Conservation (phyloP, 2,329 filamentous ascomycete genomes). For the Fusarium incarnatum region DNA sequence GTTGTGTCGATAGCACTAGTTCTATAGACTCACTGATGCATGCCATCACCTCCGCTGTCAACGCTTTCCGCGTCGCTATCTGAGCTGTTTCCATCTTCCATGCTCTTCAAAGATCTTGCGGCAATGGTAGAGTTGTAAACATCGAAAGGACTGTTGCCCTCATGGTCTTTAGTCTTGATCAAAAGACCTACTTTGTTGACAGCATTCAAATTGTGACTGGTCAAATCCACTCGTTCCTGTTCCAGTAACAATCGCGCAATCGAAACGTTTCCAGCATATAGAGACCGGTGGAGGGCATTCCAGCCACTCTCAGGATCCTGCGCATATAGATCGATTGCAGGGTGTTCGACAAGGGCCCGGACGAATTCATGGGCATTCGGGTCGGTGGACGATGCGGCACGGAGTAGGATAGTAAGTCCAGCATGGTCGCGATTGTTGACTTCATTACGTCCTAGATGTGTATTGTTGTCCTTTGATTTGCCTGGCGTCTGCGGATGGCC, state of each 20-base stretch:
- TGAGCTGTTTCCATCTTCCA: conserved; percentile 59
- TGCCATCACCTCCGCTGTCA: conserved; percentile 53
- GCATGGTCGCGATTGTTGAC: conserved; percentile 86
- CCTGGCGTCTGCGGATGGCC: conserved; percentile 59
- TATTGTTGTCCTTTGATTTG: conserved; percentile 58
- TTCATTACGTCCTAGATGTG: conserved; percentile 68
- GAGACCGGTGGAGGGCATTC: conserved; percentile 91
- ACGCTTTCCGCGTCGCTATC: conserved; percentile 69
- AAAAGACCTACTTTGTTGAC: conserved; percentile 76
- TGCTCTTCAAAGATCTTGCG: conserved; percentile 72
- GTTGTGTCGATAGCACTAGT: conserved; percentile 16
- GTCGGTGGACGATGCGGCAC: conserved; percentile 81
- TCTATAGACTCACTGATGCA: conserved; percentile 47
- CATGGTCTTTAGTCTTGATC: conserved; percentile 95
- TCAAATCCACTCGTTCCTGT: conserved; percentile 76
- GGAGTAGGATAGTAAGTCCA: conserved; percentile 86
- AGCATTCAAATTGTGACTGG: conserved; percentile 68
- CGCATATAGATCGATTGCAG: conserved; percentile 83
- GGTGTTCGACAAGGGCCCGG: conserved; percentile 81
- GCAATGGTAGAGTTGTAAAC: conserved; percentile 90
- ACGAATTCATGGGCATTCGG: conserved; percentile 80
- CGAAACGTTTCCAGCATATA: conserved; percentile 90
- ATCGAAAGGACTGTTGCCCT: conserved; percentile 95
- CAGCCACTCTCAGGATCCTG: conserved; percentile 94
- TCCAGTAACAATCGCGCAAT: conserved; percentile 85